Conservation (phyloP, 2,329 filamentous ascomycete species). For the Hymenoscyphus linearis region DNA sequence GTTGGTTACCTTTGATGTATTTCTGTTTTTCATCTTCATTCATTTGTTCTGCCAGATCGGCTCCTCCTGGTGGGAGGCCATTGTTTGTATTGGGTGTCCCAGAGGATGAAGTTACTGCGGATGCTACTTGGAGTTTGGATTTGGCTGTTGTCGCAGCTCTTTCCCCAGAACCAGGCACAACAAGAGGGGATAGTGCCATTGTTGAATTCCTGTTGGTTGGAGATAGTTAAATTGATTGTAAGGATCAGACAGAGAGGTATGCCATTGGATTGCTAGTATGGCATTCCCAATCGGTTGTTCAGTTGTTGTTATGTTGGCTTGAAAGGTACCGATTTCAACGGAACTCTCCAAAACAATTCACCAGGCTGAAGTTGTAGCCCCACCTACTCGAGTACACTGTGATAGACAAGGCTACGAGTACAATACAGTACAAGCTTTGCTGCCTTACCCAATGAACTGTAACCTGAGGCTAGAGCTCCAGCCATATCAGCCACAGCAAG, state of each 20-base stretch:
- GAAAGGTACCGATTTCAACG: neutral
- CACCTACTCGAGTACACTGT: too few relatives aligned
- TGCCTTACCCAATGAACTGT: neutral
- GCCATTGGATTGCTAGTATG: neutral
- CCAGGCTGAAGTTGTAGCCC: neutral
- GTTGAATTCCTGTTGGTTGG: neutral
- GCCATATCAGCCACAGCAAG: neutral
- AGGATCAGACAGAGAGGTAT: neutral
- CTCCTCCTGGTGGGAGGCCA: slow-evolving; percentile 17
- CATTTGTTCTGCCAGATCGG: slow-evolving; percentile 71
- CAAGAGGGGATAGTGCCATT: slow-evolving; percentile 25
- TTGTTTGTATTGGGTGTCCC: slow-evolving; percentile 19
- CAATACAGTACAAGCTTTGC: neutral
- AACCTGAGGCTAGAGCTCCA: too few relatives aligned
- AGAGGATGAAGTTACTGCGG: slow-evolving; percentile 12
- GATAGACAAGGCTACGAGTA: neutral
- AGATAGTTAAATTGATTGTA: neutral
- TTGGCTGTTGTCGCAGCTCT: slow-evolving; percentile 8
- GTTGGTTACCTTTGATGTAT: slow-evolving; percentile 70
- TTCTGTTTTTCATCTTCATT: slow-evolving; percentile 79
- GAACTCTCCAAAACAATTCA: neutral
- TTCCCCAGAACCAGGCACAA: slow-evolving; percentile 18
- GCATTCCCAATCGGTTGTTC: neutral
- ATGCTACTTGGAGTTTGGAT: slow-evolving; percentile 17
- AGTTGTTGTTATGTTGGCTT: neutral